Base-by-base conservation (phyloP, 1,139 yeast species). In the Zygoascus sp. region DNA sequence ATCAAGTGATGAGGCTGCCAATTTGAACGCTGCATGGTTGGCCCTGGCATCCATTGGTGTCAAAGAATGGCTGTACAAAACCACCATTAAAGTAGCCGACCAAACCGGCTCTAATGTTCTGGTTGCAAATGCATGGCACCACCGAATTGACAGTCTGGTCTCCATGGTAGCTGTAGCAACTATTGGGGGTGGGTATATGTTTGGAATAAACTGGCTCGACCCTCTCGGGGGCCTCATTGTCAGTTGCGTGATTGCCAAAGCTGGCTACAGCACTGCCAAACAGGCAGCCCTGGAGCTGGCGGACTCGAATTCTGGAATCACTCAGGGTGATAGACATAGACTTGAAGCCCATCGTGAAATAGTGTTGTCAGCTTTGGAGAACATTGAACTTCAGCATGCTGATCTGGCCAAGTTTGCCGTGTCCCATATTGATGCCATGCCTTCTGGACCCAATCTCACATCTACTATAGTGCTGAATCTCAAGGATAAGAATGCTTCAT, bases 71-170 rank as follows among this genome's bases (percentile, higher is more conserved):
- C 78, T 92, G 41, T 92, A 79, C 67, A 79, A 79, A 50, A 85
- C 86, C 13, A 92, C 98, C 0, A 76, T 83, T 70, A 77, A 79
- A 53, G 80, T 92, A 16, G 97, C 97, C 2, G 70, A 74, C 39
- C 70, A 75, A 51, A 79, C 89, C 25, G 84, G 87, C 59, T 88
- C 97, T 1, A 86, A 88, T 53, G 97, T 92, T 4, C 74, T 92
- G 47, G 82, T 88, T 44, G 98, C 98, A 5, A 92, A 92, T 61
- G 98, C 98, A 2, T 92, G 97, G 97, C 98, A 92, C 64, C 98
- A 92, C 62, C 76, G 98, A 53, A 90, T 92, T n/a, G 98, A 92
- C 63, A 84, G 96, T 1, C 66, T 92, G 56, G 94, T 97, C 0
- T 89, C 97, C 0, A 74, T 85, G 34, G 97, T 92, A 8, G 97